These are phyloP conservation scores for Somion occarium DNA, from an alignment of 1,284 basidiomycete genomes.

Conservation along the genomic window DNA sequence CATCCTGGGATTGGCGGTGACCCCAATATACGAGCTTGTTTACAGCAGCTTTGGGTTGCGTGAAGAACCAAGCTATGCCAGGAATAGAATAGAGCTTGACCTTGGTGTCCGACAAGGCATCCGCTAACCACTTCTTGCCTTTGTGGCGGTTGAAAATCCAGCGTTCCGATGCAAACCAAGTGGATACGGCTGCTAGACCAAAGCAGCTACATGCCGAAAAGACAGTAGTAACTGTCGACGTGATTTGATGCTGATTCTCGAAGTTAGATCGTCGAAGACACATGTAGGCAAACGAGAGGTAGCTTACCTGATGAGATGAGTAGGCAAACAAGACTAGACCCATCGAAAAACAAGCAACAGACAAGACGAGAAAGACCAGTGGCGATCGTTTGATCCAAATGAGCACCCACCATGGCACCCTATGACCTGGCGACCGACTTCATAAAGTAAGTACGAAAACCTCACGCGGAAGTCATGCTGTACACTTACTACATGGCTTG, in stretches of 20 bases:
- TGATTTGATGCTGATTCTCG: constrained; percentile 45
- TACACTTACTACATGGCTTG: constrained; percentile 73
- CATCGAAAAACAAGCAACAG: constrained; percentile 67
- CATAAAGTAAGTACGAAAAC: too few relatives aligned
- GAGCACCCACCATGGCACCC: constrained; percentile 76
- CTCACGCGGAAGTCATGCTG: too few relatives aligned
- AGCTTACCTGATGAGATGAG: constrained; percentile 51
- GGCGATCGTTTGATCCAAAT: constrained; percentile 81
- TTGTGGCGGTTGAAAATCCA: constrained; percentile 66
- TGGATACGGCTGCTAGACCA: constrained; percentile 67
- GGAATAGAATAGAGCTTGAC: constrained; percentile 32
- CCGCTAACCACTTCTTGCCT: constrained; percentile 72
- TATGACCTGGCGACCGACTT: constrained; percentile 53
- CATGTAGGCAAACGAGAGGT: constrained; percentile 2
- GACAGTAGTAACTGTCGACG: constrained; percentile 67
- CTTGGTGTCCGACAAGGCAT: constrained; percentile 43
- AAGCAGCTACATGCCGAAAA: constrained; percentile 72
- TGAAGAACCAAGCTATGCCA: constrained; percentile 27
- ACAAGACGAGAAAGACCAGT: constrained; percentile 66
- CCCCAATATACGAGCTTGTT: constrained; percentile 20
- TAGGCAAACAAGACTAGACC: constrained; percentile 66
- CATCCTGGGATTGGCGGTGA: constrained; percentile 14
- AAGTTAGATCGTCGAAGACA: too few relatives aligned
- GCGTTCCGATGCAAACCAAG: constrained; percentile 75
- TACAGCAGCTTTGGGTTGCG: constrained; percentile 22